Evolutionary conservation across 495 filamentous ascomycete species (phyloP), one percentile per base, ranked within the genome.

Genomic region (Aspergillus conjunctus): DNA sequence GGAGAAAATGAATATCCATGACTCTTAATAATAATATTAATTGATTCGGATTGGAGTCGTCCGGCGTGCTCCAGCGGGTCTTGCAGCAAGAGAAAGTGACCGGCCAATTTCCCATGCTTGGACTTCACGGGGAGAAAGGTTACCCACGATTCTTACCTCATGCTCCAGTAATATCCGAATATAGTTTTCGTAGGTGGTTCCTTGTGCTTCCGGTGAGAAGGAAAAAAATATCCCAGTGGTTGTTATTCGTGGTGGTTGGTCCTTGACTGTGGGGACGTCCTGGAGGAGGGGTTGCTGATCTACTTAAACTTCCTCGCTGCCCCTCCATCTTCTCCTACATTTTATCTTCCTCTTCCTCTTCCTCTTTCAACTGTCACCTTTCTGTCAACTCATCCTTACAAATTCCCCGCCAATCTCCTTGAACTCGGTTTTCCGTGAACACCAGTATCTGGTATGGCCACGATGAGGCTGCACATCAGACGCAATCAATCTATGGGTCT

Each of bases 401-500:
- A n/a, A n/a, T n/a, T n/a, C n/a, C n/a, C n/a, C n/a, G n/a, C n/a
- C n/a, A n/a, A n/a, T n/a, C n/a, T n/a, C n/a, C n/a, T n/a, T n/a
- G n/a, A 26, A 26, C 5, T 26, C 26, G 26, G 26, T 26, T 26
- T 26, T 26, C 26, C 39, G 17, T 21, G n/a, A 48, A 21, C 44
- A 21, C 10, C 66, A 31, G 20, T 43, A 20, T 46, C 50, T 63
- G 74, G 76, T 77, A 78, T 67, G 73, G 63, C 69, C 73, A 65
- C 63, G 33, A 78, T 76, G 73, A 64, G 69, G 69, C 61, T 54
- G 64, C 70, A 67, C 68, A 73, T 65, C 45, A 62, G 55, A 64
- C 51, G 48, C 48, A 66, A 69, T 64, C 59, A 66, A 57, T 41
- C 32, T 48, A 58, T 54, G 59, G 57, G 61, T 53, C 61, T 70